Percentiles rank a stretch among this genome's conserved stretches.
Evolutionary conservation across 1,284 basidiomycete species (phyloP).

Genomic region (Boletus smithii): DNA sequence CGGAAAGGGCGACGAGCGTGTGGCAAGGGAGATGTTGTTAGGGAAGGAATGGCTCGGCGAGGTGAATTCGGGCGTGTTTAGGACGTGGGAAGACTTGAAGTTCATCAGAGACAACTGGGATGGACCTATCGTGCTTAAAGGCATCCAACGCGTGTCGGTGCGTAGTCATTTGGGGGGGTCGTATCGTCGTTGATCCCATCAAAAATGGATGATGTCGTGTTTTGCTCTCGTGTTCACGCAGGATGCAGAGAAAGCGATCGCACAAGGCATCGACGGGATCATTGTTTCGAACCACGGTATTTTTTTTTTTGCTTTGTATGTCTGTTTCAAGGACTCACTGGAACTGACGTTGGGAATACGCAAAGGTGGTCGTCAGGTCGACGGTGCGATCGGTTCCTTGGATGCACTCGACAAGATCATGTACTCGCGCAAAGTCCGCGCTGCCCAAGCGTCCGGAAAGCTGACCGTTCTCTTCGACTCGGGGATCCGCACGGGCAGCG

Average conservation of each 20-base stretch:
- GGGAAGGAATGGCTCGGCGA: conserved; percentile 58
- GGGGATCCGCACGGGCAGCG: conserved; percentile 72
- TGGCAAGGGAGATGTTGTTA: conserved; percentile 39
- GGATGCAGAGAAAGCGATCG: conserved; percentile 72
- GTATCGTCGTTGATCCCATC: not conserved
- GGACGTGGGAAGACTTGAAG: conserved; percentile 63
- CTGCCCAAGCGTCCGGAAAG: conserved; percentile 55
- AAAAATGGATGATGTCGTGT: not conserved
- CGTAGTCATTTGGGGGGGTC: conserved; percentile 12
- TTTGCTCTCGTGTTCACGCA: conserved; percentile 24
- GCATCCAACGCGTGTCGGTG: conserved; percentile 57
- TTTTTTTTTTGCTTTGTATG: no score
- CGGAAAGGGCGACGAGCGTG: conserved; percentile 47
- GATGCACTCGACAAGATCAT: conserved; percentile 65
- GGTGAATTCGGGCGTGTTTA: conserved; percentile 55
- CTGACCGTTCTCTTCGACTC: conserved; percentile 80
- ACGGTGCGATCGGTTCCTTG: conserved; percentile 75
- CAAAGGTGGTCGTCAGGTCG: conserved; percentile 75
- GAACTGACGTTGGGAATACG: conserved; percentile 7
- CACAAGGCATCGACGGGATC: conserved; percentile 70
- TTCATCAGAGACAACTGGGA: conserved; percentile 68
- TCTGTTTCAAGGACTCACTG: no score
- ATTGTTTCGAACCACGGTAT: conserved; percentile 80
- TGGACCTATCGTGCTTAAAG: conserved; percentile 69
- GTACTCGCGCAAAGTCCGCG: conserved; percentile 54